Conservation (phyloP, 805 yeast species). For the Tetrapisispora nanseiensis region DNA sequence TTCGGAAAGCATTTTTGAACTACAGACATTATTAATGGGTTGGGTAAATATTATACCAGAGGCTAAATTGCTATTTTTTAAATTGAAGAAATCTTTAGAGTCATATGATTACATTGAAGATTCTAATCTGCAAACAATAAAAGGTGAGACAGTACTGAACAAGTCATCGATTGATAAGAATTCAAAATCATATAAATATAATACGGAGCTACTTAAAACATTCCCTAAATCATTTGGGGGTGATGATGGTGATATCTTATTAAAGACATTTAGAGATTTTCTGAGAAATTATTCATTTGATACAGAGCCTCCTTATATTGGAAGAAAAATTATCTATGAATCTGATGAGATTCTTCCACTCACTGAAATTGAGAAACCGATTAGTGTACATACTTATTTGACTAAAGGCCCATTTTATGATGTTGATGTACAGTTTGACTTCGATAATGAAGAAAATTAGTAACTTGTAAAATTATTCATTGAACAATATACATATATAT, state of each 20-base stretch:
- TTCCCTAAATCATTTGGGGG: conserved; percentile 16
- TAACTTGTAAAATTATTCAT: too few species aligned
- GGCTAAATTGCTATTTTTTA: conserved; percentile 49
- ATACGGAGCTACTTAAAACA: conserved; percentile 13
- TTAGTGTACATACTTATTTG: neutral
- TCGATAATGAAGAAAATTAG: neutral
- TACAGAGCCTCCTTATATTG: conserved; percentile 13
- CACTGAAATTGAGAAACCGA: conserved; percentile 10
- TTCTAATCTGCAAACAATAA: neutral
- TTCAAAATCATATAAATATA: conserved; percentile 7
- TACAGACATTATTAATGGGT: conserved; percentile 49
- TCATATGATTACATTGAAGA: neutral
- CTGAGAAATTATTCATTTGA: conserved; percentile 20
- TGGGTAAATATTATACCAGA: conserved; percentile 59
- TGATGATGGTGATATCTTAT: conserved; percentile 16
- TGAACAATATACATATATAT: neutral
- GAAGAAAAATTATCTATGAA: conserved; percentile 18
- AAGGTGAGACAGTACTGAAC: neutral
- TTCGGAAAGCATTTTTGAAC: conserved; percentile 47
- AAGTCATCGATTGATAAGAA: neutral
- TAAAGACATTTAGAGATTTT: conserved; percentile 19
- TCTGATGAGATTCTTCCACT: conserved; percentile 20
- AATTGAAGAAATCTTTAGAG: conserved; percentile 19
- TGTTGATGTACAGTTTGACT: conserved; percentile 1
- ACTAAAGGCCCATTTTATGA: neutral